Evolutionary conservation across 2,329 filamentous ascomycete species (phyloP).

Genomic region (Pyricularia sp.): DNA sequence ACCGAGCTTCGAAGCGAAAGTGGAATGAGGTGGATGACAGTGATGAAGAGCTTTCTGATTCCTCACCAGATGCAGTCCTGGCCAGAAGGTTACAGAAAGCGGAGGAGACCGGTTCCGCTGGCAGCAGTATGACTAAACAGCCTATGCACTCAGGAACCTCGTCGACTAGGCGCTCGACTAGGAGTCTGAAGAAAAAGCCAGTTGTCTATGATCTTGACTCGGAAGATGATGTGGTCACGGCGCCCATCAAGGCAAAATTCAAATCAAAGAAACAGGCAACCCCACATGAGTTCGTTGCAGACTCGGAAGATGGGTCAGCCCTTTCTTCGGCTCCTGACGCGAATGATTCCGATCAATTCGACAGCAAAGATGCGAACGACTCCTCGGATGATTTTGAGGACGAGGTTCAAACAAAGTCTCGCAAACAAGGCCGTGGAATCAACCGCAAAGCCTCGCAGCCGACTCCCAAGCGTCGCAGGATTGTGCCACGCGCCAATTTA

Average conservation of each 20-base stretch:
- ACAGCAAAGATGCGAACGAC: neutral
- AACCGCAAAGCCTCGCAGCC: neutral
- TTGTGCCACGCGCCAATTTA: neutral
- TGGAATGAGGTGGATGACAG: slow-evolving; percentile 28
- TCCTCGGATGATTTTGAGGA: neutral
- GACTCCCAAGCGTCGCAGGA: neutral
- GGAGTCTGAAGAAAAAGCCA: neutral
- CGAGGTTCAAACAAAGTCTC: neutral
- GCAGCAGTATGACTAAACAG: neutral
- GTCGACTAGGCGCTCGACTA: neutral
- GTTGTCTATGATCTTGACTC: slow-evolving; percentile 1
- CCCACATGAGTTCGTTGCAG: neutral
- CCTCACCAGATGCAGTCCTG: slow-evolving; percentile 33
- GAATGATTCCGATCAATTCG: neutral
- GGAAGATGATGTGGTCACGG: neutral
- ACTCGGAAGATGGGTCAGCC: neutral
- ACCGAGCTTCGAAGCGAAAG: slow-evolving; percentile 26
- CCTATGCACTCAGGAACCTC: neutral
- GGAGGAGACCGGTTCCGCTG: slow-evolving; percentile 14
- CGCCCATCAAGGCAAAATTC: neutral
- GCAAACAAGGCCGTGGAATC: neutral
- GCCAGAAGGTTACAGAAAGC: slow-evolving; percentile 44
- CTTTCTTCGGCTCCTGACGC: neutral
- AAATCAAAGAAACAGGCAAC: neutral
- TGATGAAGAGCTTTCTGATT: slow-evolving; percentile 25